Evolutionary conservation across 768 basidiomycete species (phyloP).

Genomic region (Mycena floridula): DNA sequence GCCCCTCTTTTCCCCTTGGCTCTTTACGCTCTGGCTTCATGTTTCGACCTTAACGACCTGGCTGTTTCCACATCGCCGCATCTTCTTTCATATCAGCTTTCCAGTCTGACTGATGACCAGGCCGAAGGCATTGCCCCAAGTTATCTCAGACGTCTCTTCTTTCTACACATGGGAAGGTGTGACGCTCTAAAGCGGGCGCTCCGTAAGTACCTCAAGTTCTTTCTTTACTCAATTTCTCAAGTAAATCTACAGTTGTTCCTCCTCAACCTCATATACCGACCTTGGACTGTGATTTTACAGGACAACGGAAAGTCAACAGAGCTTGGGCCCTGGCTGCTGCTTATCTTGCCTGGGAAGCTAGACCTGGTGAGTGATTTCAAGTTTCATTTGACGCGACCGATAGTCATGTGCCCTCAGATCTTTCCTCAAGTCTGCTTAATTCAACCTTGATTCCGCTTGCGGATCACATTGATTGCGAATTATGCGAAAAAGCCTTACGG

Average conservation of each 20-base stretch:
- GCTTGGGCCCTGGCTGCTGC: slow-evolving; percentile 32
- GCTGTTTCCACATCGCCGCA: slow-evolving; percentile 73
- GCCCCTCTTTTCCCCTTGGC: slow-evolving; percentile 67
- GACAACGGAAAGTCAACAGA: slow-evolving; percentile 30
- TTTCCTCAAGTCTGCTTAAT: slow-evolving; percentile 21
- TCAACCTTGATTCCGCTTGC: slow-evolving; percentile 19
- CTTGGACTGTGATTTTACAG: slow-evolving; percentile 19
- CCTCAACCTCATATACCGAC: slow-evolving; percentile 24
- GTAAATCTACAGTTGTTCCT: too few species aligned
- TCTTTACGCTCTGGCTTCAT: slow-evolving; percentile 65
- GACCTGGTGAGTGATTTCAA: slow-evolving; percentile 22
- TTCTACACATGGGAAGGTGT: slow-evolving; percentile 76
- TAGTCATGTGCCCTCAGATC: slow-evolving; percentile 13
- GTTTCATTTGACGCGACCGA: background rate
- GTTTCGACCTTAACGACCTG: slow-evolving; percentile 61
- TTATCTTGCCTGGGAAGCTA: slow-evolving; percentile 29
- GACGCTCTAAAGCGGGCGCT: too few species aligned
- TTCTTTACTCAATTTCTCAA: too few species aligned
- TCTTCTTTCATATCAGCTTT: slow-evolving; percentile 64
- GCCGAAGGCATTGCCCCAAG: slow-evolving; percentile 64
- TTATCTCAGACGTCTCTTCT: slow-evolving; percentile 78
- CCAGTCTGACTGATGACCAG: slow-evolving; percentile 63
- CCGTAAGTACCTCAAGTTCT: too few species aligned
- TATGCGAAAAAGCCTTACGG: slow-evolving; percentile 19
- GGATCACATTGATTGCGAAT: slow-evolving; percentile 21